Evolutionary conservation across 257 asterid species (phyloP).

Genomic region (Gentiana macrophylla): DNA sequence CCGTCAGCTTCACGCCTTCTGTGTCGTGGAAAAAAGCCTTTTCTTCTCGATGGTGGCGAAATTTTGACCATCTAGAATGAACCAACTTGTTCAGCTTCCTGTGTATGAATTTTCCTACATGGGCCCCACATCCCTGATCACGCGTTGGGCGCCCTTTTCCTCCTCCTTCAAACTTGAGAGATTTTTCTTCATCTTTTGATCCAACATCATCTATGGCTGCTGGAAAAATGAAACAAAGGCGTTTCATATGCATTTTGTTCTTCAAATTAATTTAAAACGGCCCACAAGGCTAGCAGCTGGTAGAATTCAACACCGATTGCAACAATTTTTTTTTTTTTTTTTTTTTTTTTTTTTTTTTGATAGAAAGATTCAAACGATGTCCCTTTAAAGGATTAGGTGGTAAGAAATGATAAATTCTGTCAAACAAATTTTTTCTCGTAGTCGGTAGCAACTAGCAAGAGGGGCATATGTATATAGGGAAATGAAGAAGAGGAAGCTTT

Average conservation of each 20-base stretch:
- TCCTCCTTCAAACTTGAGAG: not conserved
- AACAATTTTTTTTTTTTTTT: too few relatives aligned
- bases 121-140: not conserved
- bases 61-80: slow-evolving; percentile 29
- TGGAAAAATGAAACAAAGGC: slow-evolving; percentile 58
- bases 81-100: slow-evolving; percentile 25
- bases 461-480: too few relatives aligned
- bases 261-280: too few relatives aligned
- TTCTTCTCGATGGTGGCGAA: slow-evolving; percentile 21
- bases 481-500: too few relatives aligned
- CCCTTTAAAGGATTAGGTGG: too few relatives aligned
- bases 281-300: too few relatives aligned
- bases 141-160: slow-evolving; percentile 14
- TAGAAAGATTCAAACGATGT: too few relatives aligned
- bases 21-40: slow-evolving; percentile 44
- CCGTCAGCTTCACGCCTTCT: slow-evolving; percentile 54
- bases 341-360: too few relatives aligned
- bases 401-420: too few relatives aligned
- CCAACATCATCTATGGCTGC: slow-evolving; percentile 27
- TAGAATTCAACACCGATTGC: too few relatives aligned
- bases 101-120: slow-evolving; percentile 22
- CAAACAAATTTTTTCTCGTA: too few relatives aligned
- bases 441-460: too few relatives aligned
- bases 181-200: slow-evolving; percentile 10
- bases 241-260: slow-evolving; percentile 50